Evolutionary conservation across 2,329 filamentous ascomycete species (phyloP).

Genomic region (Colletotrichum gloeosporioides): DNA sequence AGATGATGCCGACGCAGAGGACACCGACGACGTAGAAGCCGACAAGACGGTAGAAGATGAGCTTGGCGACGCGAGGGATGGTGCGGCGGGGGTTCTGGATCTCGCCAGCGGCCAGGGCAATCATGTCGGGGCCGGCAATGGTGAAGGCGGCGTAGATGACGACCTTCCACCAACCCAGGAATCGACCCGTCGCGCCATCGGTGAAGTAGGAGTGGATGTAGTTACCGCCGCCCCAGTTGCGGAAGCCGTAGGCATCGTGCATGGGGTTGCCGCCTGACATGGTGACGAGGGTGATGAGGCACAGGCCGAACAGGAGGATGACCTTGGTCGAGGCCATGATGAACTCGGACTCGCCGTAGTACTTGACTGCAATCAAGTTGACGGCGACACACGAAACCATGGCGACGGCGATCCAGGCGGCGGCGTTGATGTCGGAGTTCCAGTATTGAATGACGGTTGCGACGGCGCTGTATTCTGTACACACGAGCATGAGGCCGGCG

Average conservation of each 20-base stretch:
- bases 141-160: slow-evolving; percentile 74
- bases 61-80: slow-evolving; percentile 74
- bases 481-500: slow-evolving; percentile 49
- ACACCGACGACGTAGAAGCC: slow-evolving; percentile 74
- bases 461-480: slow-evolving; percentile 49
- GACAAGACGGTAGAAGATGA: slow-evolving; percentile 75
- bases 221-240: slow-evolving; percentile 51
- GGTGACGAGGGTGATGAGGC: slow-evolving; percentile 69
- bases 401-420: slow-evolving; percentile 54
- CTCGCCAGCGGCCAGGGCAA: slow-evolving; percentile 61
- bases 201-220: slow-evolving; percentile 39
- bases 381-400: slow-evolving; percentile 50
- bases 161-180: slow-evolving; percentile 59
- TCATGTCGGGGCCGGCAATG: slow-evolving; percentile 71
- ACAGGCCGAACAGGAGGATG: slow-evolving; percentile 56
- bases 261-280: slow-evolving; percentile 73
- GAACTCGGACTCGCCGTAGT: slow-evolving; percentile 50
- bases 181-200: slow-evolving; percentile 61
- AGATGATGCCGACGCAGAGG: slow-evolving; percentile 61
- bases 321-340: slow-evolving; percentile 64
- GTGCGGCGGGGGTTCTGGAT: slow-evolving; percentile 68
- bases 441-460: slow-evolving; percentile 51
- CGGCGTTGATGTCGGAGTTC: slow-evolving; percentile 46
- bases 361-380: slow-evolving; percentile 52
- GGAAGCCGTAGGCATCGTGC: slow-evolving; percentile 68